These are phyloP conservation scores for Salvia splendens DNA, from an alignment of 257 asterid species.

Conservation along the genomic window DNA sequence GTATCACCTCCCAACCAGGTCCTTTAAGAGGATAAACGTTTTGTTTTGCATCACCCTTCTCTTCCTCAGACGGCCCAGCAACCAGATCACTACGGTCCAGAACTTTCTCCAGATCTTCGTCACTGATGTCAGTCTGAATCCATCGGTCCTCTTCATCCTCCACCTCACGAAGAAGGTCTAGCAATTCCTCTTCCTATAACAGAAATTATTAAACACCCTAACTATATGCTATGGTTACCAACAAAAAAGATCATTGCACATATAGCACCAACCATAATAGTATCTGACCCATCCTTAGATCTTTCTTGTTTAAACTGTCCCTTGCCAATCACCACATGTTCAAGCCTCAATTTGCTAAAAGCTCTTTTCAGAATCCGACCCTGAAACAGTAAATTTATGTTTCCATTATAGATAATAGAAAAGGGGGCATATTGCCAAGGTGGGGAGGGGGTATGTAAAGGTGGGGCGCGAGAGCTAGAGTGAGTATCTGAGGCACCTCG, in stretches of 20 bases:
- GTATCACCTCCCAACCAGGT: constrained; percentile 99
- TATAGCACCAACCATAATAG: constrained; percentile 46
- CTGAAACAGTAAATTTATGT: constrained; percentile 39
- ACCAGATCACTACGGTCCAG: constrained; percentile 82
- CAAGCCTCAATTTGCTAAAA: constrained; percentile 92
- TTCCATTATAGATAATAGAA: neutral
- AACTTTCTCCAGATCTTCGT: constrained; percentile 71
- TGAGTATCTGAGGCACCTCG: constrained; percentile 55
- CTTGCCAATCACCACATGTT: constrained; percentile 94
- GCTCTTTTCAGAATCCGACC: constrained; percentile 95
- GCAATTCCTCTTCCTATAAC: constrained; percentile 79
- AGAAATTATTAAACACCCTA: neutral
- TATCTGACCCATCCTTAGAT: constrained; percentile 44
- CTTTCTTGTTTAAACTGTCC: constrained; percentile 93
- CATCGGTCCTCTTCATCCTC: constrained; percentile 71
- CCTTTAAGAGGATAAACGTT: constrained; percentile 65
- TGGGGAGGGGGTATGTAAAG: neutral
- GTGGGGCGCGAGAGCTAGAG: neutral
- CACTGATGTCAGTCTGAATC: constrained; percentile 86
- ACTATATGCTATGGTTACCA: neutral
- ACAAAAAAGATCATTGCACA: constrained; percentile 4
- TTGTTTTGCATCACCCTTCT: constrained; percentile 10
- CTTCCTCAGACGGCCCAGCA: constrained; percentile 29
- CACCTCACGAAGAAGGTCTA: constrained; percentile 69
- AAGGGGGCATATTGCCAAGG: neutral